phyloP scores from a whole-genome alignment of 1,284 basidiomycete species.

The Moesziomyces sp. region DNA sequence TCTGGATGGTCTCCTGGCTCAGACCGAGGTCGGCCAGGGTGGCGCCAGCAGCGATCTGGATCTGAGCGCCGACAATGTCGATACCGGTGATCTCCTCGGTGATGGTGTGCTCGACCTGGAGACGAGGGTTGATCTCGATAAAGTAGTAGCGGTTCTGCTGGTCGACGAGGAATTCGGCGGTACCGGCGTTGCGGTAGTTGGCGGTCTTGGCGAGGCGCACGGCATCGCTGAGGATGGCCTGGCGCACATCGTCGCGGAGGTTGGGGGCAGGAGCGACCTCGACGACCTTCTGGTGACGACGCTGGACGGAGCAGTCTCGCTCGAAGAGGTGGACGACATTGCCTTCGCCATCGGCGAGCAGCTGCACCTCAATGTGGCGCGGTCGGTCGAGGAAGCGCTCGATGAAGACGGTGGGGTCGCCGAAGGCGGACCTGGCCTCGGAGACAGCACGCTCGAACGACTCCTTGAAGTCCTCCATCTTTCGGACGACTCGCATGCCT shows the following conservation, averaged over 20 bases:
- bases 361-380: conserved; percentile 98
- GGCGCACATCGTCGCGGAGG: conserved; percentile 87
- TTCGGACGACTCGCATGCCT: conserved; percentile 75
- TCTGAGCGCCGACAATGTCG: conserved; percentile 95
- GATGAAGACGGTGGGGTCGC: conserved; percentile 98
- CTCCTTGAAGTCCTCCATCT: conserved; percentile 88
- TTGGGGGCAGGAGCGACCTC: conserved; percentile 97
- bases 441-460: conserved; percentile 92
- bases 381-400: conserved; percentile 99
- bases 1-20: conserved; percentile 94
- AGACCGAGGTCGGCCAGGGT: conserved; percentile 94
- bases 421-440: conserved; percentile 93
- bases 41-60: conserved; percentile 95
- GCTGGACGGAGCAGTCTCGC: conserved; percentile 98
- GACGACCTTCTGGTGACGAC: conserved; percentile 99
- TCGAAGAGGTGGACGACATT: conserved; percentile 99
- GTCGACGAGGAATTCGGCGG: conserved; percentile 97
- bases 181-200: conserved; percentile 98
- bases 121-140: conserved; percentile 98
- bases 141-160: conserved; percentile 95
- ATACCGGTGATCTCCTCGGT: conserved; percentile 99
- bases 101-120: conserved; percentile 95
- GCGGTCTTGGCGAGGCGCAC: conserved; percentile 97
- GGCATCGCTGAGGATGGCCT: conserved; percentile 97
- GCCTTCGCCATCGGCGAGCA: conserved; percentile 98